These are phyloP conservation scores for Rhodosporidiobolus odoratus DNA, from an alignment of 768 basidiomycete genomes.

Conservation along the genomic window DNA sequence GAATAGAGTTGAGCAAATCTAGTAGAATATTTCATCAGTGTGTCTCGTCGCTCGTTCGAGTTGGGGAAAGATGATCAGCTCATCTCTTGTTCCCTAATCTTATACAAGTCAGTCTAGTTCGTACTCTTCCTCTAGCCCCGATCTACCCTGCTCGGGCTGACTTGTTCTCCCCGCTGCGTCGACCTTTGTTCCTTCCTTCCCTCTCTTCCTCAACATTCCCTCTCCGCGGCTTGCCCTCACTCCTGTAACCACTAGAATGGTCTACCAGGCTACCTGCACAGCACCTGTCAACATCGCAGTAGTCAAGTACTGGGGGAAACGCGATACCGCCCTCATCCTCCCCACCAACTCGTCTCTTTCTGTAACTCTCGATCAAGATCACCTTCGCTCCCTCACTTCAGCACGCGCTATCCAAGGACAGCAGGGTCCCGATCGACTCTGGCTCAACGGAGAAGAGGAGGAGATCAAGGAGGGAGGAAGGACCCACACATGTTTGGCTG, in stretches of 20 bases:
- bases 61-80: too few species aligned
- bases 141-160: not conserved
- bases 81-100: too few species aligned
- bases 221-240: not conserved
- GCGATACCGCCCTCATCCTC: constrained; percentile 86
- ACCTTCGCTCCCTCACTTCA: constrained; percentile 87
- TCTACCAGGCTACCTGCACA: constrained; percentile 39
- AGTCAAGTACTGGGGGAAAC: constrained; percentile 76
- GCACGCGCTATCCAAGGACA: constrained; percentile 66
- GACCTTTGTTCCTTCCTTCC: not conserved
- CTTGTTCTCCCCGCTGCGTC: not conserved
- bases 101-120: too few species aligned
- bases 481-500: constrained; percentile 74
- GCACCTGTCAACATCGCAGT: constrained; percentile 43
- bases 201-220: not conserved
- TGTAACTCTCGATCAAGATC: constrained; percentile 92
- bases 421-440: constrained; percentile 70
- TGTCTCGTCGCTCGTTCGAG: too few species aligned
- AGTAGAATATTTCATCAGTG: too few species aligned
- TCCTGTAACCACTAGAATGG: not conserved
- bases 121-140: not conserved
- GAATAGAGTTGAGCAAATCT: too few species aligned
- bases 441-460: constrained; percentile 92
- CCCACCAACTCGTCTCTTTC: constrained; percentile 99
- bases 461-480: constrained; percentile 75